Evolutionary conservation across 2,329 filamentous ascomycete genomes (phyloP).

Genomic region (Fusarium concolor): DNA sequence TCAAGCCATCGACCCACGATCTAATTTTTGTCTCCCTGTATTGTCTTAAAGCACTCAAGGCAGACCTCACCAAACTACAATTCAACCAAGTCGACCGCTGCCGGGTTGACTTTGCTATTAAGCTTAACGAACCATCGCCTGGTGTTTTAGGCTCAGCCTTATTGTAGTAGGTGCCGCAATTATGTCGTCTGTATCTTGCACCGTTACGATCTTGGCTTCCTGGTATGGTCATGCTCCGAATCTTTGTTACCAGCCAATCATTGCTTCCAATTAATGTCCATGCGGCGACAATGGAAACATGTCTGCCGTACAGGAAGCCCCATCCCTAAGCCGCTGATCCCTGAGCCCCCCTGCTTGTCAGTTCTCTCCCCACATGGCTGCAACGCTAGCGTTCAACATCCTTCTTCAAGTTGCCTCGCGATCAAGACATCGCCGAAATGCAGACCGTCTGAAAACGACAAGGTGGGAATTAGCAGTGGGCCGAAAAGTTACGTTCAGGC

Average conservation of each 20-base stretch:
- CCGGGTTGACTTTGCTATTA: not conserved
- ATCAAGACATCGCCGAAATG: slow-evolving; percentile 14
- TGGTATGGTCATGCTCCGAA: slow-evolving; percentile 33
- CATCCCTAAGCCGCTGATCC: slow-evolving; percentile 43
- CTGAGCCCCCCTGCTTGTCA: slow-evolving; percentile 43
- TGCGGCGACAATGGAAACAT: slow-evolving; percentile 49
- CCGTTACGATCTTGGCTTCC: slow-evolving; percentile 34
- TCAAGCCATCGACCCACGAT: slow-evolving; percentile 17
- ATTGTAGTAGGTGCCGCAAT: not conserved
- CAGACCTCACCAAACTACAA: not conserved
- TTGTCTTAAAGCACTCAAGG: not conserved
- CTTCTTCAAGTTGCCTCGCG: slow-evolving; percentile 28
- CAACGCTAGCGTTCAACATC: slow-evolving; percentile 36
- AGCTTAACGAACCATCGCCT: not conserved
- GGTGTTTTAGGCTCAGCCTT: slow-evolving; percentile 11
- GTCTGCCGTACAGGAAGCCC: slow-evolving; percentile 45
- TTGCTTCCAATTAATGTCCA: slow-evolving; percentile 24
- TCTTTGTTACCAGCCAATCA: slow-evolving; percentile 41
- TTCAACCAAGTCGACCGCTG: not conserved
- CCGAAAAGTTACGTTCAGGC: slow-evolving; percentile 4
- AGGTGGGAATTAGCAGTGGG: slow-evolving; percentile 17
- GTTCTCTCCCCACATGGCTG: slow-evolving; percentile 43
- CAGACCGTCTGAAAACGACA: slow-evolving; percentile 11
- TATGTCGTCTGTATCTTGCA: slow-evolving; percentile 28
- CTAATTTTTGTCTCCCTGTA: slow-evolving; percentile 15